Conservation (phyloP, 805 yeast species). For the Nakazawaea wickerhamii region DNA sequence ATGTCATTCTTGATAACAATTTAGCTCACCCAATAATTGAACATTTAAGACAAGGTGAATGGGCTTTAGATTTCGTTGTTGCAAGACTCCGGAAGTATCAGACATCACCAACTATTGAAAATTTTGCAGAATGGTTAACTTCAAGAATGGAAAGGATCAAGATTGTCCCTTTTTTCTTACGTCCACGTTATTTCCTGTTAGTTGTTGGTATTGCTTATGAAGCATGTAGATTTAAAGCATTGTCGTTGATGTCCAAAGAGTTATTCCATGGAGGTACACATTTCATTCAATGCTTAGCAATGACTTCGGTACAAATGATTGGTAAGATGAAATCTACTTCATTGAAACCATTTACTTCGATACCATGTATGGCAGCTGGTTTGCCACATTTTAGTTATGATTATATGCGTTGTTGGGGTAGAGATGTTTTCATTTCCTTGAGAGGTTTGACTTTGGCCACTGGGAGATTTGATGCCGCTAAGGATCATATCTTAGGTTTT, state of each 20-base stretch:
- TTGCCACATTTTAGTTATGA: conserved; percentile 88
- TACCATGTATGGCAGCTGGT: conserved; percentile 90
- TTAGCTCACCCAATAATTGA: conserved; percentile 79
- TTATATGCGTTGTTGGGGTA: conserved; percentile 98
- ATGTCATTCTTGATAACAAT: conserved; percentile 62
- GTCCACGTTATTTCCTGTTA: conserved; percentile 84
- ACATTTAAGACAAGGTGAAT: conserved; percentile 74
- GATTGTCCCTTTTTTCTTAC: conserved; percentile 67
- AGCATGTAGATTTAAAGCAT: conserved; percentile 66
- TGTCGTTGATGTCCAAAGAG: conserved; percentile 46
- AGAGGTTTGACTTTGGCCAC: conserved; percentile 79
- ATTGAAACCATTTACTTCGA: conserved; percentile 52
- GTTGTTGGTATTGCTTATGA: conserved; percentile 80
- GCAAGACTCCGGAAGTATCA: conserved; percentile 55
- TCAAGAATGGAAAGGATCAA: conserved; percentile 59
- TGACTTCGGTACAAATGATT: conserved; percentile 84
- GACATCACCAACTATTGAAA: conserved; percentile 38
- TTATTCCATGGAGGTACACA: conserved; percentile 54
- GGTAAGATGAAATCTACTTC: conserved; percentile 73
- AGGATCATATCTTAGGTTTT: conserved; percentile 74
- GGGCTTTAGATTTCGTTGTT: conserved; percentile 82
- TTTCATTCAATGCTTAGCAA: conserved; percentile 73
- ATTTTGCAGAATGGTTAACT: conserved; percentile 66
- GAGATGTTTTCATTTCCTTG: conserved; percentile 87
- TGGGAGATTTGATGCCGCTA: conserved; percentile 76